Evolutionary conservation across 495 filamentous ascomycete genomes (phyloP).

Genomic region (Aspergillus baeticus): DNA sequence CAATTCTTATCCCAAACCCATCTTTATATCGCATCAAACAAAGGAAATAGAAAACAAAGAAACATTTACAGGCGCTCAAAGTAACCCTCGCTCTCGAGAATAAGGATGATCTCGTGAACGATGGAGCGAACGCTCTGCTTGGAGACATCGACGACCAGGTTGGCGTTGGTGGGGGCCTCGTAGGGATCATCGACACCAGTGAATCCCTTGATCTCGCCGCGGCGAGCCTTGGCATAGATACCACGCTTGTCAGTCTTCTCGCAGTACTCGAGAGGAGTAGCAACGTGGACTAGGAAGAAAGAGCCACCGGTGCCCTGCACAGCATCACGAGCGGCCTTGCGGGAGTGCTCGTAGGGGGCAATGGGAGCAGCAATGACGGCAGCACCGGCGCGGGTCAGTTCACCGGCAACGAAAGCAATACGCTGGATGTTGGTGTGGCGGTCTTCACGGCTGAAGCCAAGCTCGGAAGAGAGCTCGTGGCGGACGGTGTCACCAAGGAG

Average conservation of each 20-base stretch:
- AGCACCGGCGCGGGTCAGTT: constrained; percentile 88
- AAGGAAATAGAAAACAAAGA: constrained; percentile 19
- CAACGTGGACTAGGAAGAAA: constrained; percentile 95
- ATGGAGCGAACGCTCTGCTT: constrained; percentile 86
- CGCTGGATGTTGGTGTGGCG: constrained; percentile 94
- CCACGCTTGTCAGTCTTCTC: constrained; percentile 95
- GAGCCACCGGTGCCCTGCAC: constrained; percentile 76
- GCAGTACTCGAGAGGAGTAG: constrained; percentile 85
- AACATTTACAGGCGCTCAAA: constrained; percentile 38
- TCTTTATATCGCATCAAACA: constrained; percentile 20
- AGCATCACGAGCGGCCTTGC: constrained; percentile 74
- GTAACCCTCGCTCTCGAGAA: constrained; percentile 89
- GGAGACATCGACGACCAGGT: constrained; percentile 81
- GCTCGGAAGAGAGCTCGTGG: constrained; percentile 86
- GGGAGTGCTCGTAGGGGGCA: constrained; percentile 80
- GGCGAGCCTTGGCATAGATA: constrained; percentile 80
- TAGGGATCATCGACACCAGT: constrained; percentile 98
- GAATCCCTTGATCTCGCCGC: constrained; percentile 95
- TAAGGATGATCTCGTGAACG: constrained; percentile 93
- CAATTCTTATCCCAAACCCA: constrained; percentile 10
- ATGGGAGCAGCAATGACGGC: constrained; percentile 98
- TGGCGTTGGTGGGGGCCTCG: constrained; percentile 77
- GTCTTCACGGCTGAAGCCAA: constrained; percentile 92
- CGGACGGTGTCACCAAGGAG: constrained; percentile 95
- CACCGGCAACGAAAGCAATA: constrained; percentile 93